Percentiles rank a stretch among this genome's conserved stretches.
Conservation (phyloP, 2,329 filamentous ascomycete genomes). For the Fusarium guadeloupense region DNA sequence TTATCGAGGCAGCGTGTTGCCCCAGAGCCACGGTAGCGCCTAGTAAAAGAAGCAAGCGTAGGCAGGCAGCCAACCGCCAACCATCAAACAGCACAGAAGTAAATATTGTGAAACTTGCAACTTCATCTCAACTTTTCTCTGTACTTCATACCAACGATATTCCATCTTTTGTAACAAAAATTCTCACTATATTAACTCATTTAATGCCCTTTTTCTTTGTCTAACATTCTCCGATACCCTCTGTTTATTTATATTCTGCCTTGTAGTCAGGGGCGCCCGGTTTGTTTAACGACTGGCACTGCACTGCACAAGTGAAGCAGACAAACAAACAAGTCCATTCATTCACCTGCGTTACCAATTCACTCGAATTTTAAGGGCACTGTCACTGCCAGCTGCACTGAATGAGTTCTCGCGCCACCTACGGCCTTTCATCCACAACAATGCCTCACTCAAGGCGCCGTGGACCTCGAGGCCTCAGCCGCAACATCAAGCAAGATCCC, state of each 20-base stretch:
- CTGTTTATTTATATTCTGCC: not conserved
- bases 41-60: slow-evolving; percentile 30
- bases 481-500: slow-evolving; percentile 42
- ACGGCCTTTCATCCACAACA: slow-evolving; percentile 17
- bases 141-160: no score
- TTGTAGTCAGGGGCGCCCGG: not conserved
- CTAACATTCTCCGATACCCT: slow-evolving; percentile 1
- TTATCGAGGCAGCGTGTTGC: slow-evolving; percentile 43
- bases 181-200: slow-evolving; percentile 1
- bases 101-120: slow-evolving; percentile 22
- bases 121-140: slow-evolving; percentile 14
- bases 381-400: not conserved
- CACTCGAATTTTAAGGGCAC: not conserved
- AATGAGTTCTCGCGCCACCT: slow-evolving; percentile 30
- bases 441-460: slow-evolving; percentile 40
- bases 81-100: slow-evolving; percentile 10
- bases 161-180: no score
- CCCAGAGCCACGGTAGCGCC: slow-evolving; percentile 38
- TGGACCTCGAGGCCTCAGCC: slow-evolving; percentile 24
- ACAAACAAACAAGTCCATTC: slow-evolving; percentile 6
- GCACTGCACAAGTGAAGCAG: not conserved
- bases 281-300: not conserved
- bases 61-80: slow-evolving; percentile 30
- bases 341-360: not conserved
- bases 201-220: not conserved